Evolutionary conservation across 176 grass and related monocot genomes (phyloP), one percentile per base, ranked within the genome.

Genomic region (Oryza officinalis): DNA sequence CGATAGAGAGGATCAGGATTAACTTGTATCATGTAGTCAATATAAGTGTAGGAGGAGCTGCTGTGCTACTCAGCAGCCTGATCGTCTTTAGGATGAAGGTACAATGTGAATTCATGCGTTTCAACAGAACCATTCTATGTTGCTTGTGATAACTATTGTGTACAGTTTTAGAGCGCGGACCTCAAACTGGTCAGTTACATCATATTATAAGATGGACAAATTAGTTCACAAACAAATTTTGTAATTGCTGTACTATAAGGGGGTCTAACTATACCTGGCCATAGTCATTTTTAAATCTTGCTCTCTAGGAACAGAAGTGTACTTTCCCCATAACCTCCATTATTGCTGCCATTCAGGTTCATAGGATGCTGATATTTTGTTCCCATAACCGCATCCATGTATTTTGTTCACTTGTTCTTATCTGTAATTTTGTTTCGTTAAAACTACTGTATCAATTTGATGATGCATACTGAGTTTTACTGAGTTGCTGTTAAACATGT

Each of bases 281-380:
- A 3, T 5, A 50, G 20, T 75, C 27, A 32, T 43, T 75, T 77
- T 12, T 74, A 28, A 71, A n/a, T 57, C 15, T 26, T 4, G 18
- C 47, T 54, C 15, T 43, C 64, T 30, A n/a, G 37, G 3, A 2
- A 14, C 66, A 71, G 13, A 10, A 13, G 0, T 80, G 26, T 80
- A n/a, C n/a, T 30, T 69, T 20, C 1, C 25, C 13, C 32, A 25
- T 46, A 45, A 46, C 23, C 65, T 76, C 38, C 31, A 13, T 57
- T 70, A 49, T 79, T 79, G 45, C 1, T 82, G 85, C 27, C 14
- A 35, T 66, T 67, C 63, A 27, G 26, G 32, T 72, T 79, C 10
- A 32, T 73, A 66, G 5, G 65, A 13, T 66, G 45, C 22, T 15
- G 6, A 13, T 45, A 43, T 49, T 60, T 63, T 32, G 35, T 67